Evolutionary conservation across 73 alveolate genomes (phyloP).

Genomic region (Chromera velia): DNA sequence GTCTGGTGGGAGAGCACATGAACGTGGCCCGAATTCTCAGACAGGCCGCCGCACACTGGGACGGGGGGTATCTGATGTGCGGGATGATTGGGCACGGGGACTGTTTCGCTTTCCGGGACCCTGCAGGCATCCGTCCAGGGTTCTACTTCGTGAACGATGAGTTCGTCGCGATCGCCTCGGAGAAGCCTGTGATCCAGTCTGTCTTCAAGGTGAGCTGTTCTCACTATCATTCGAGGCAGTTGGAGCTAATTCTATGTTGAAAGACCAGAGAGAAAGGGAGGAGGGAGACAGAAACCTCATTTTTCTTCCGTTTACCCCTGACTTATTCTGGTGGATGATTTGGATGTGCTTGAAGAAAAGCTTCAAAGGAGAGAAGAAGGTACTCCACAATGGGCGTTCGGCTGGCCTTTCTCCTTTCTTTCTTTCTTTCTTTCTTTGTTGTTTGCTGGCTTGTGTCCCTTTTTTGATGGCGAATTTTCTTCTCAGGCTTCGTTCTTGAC

Average conservation of each 20-base stretch:
- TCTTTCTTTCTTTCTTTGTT: no score
- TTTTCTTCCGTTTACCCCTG: neutral
- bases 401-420: no score
- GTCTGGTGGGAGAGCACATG: slow-evolving; percentile 39
- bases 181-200: slow-evolving; percentile 30
- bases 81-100: slow-evolving; percentile 41
- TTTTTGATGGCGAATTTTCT: no score
- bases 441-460: no score
- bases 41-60: slow-evolving; percentile 18
- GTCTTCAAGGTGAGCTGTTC: slow-evolving; percentile 22
- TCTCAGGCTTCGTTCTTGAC: no score
- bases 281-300: neutral
- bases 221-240: no score
- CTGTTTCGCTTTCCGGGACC: slow-evolving; percentile 32
- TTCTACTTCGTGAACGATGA: slow-evolving; percentile 39
- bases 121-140: slow-evolving; percentile 38
- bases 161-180: slow-evolving; percentile 22
- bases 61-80: slow-evolving; percentile 38
- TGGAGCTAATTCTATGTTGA: no score
- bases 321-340: neutral
- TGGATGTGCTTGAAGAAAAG: no score
- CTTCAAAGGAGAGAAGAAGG: no score
- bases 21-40: slow-evolving; percentile 34
- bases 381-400: no score
- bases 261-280: neutral